phyloP scores from a whole-genome alignment of 1,284 basidiomycete genomes.

The Lentinula novae-zelandiae region DNA sequence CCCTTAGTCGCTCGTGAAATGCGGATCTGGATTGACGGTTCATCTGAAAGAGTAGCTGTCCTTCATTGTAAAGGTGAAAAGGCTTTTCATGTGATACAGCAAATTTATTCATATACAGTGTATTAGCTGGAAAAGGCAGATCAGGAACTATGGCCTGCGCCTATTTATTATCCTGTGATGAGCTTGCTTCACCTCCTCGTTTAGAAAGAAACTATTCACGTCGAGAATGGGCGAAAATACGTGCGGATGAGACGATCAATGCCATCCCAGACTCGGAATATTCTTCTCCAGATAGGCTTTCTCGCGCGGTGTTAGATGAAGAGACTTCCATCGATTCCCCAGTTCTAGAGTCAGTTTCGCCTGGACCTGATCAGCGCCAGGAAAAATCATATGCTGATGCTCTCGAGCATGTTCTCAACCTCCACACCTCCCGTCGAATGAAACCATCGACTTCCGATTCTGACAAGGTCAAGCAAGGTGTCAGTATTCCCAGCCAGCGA shows the following conservation, averaged over 20 bases:
- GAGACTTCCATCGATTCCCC: not conserved
- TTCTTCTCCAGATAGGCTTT: constrained; percentile 11
- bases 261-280: constrained; percentile 35
- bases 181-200: constrained; percentile 42
- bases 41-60: constrained; percentile 70
- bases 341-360: not conserved
- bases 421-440: constrained; percentile 72
- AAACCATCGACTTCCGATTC: constrained; percentile 38
- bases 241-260: constrained; percentile 49
- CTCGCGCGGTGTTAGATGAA: not conserved
- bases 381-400: constrained; percentile 32
- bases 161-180: constrained; percentile 66
- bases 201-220: constrained; percentile 44
- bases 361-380: not conserved
- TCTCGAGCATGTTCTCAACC: constrained; percentile 56
- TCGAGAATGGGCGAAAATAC: constrained; percentile 44
- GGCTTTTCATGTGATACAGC: too few species aligned
- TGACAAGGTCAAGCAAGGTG: constrained; percentile 56
- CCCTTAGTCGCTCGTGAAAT: constrained; percentile 79
- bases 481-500: constrained; percentile 73
- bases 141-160: constrained; percentile 81
- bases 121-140: constrained; percentile 72
- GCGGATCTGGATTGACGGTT: constrained; percentile 69
- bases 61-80: constrained; percentile 84
- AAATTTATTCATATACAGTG: not conserved